Conservation (phyloP, 116 monocot species). For the Posidonia oceanica region DNA sequence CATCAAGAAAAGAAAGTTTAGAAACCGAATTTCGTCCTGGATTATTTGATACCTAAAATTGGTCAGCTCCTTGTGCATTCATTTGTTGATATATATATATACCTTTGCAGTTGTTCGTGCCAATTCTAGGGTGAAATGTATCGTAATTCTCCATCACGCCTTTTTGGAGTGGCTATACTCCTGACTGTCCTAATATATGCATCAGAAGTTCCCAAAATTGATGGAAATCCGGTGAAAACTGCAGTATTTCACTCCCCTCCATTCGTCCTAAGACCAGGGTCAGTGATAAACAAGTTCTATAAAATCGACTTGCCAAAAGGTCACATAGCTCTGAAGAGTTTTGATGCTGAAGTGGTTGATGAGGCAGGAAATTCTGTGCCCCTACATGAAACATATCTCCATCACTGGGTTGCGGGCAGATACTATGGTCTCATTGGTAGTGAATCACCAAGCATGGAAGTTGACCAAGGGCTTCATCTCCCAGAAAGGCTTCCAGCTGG, state of each 20-base stretch:
- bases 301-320: conserved; percentile 65
- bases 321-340: conserved; percentile 70
- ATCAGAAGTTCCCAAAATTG: too few species aligned
- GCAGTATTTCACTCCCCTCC: conserved; percentile 12
- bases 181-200: too few species aligned
- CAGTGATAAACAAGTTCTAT: conserved; percentile 5
- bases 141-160: too few species aligned
- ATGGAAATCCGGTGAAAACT: background rate
- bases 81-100: too few species aligned
- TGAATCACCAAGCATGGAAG: background rate
- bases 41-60: too few species aligned
- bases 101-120: too few species aligned
- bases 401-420: conserved; percentile 57
- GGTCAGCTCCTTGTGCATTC: too few species aligned
- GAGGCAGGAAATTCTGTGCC: conserved; percentile 44
- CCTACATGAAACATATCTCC: conserved; percentile 77
- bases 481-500: conserved; percentile 17
- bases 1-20: too few species aligned
- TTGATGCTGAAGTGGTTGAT: conserved; percentile 58
- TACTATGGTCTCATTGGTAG: conserved; percentile 28
- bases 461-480: background rate
- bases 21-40: too few species aligned
- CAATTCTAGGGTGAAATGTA: too few species aligned
- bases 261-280: conserved; percentile 8
- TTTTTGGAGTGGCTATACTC: too few species aligned